phyloP scores from a whole-genome alignment of 305 asterid genomes.

The Withania somnifera region DNA sequence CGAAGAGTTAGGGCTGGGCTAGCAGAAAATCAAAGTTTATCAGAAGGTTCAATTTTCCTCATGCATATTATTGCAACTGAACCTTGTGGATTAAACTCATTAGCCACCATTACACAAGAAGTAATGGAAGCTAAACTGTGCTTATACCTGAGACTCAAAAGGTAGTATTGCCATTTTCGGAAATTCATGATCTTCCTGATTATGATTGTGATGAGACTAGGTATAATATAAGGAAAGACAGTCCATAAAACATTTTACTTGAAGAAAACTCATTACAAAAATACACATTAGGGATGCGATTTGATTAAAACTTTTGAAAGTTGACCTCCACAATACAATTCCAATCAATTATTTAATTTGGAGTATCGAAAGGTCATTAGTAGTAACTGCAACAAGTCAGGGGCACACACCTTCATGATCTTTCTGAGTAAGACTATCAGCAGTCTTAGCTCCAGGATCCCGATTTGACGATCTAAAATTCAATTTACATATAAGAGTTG shows the following conservation, averaged over 20 bases:
- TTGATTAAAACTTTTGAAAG: not conserved
- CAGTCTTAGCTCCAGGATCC: constrained; percentile 83
- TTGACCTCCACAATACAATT: not conserved
- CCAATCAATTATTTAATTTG: not conserved
- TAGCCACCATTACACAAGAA: not conserved
- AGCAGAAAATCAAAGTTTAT: too few relatives aligned
- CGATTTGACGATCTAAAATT: constrained; percentile 62
- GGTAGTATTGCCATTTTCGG: not conserved
- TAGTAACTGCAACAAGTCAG: constrained; percentile 3
- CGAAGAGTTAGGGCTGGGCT: too few relatives aligned
- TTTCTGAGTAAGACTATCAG: constrained; percentile 58
- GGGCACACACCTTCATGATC: constrained; percentile 63
- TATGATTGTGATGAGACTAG: not conserved
- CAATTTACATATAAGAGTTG: not conserved
- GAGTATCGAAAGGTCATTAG: not conserved
- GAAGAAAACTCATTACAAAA: not conserved
- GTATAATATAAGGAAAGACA: not conserved
- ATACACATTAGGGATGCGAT: not conserved
- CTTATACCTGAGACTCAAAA: not conserved
- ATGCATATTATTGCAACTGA: not conserved
- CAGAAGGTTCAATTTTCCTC: not conserved
- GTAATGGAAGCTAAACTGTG: not conserved
- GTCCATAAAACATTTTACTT: not conserved
- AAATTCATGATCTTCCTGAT: not conserved
- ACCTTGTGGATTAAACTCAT: not conserved